Evolutionary conservation across 805 yeast species (phyloP), one percentile per base, ranked within the genome.

Genomic region (Blastobotrys robertii): DNA sequence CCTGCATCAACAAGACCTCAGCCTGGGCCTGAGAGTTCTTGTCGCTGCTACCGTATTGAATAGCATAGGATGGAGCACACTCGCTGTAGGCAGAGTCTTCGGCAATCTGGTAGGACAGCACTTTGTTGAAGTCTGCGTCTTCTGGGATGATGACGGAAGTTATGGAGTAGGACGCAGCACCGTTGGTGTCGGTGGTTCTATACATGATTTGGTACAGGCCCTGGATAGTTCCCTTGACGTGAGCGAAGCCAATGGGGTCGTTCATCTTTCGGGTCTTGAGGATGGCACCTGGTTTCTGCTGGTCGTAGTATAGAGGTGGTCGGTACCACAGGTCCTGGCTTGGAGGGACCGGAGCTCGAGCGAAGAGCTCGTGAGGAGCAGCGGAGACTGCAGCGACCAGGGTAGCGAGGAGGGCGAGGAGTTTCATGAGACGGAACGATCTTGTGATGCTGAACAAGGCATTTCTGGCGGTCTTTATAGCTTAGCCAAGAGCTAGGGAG

Each of bases 111-210:
- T 46, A 55, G 3, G 58, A 52, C 15, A 55, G 33, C n/a, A 55
- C 36, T 19, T 46, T 46, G n/a, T 40, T 25, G n/a, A 11, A 14
- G 22, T 40, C 37, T 13, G 45, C 47, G 29, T 33, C 32, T 31
- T 32, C 19, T 4, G 55, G 55, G 13, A 48, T 42, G 34, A 50
- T 38, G 6, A 51, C 39, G n/a, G 52, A 44, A 11, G 46, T 43
- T 11, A 47, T 41, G 9, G 49, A 19, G 1, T 56, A 52, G 11
- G 51, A 45, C 13, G 64, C 49, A 12, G 45, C 37, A 4, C 55
- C 62, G 22, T 46, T 44, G n/a, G 57, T 46, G 37, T 54, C 50
- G 37, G 51, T 49, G n/a, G 58, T 52, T 14, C 62, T 50, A 37
- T 40, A 52, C 10, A 50, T 37, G 10, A 61, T 28, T 47, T 56